phyloP scores from a whole-genome alignment of 1,139 yeast species.

The Diutina mesorugosa region DNA sequence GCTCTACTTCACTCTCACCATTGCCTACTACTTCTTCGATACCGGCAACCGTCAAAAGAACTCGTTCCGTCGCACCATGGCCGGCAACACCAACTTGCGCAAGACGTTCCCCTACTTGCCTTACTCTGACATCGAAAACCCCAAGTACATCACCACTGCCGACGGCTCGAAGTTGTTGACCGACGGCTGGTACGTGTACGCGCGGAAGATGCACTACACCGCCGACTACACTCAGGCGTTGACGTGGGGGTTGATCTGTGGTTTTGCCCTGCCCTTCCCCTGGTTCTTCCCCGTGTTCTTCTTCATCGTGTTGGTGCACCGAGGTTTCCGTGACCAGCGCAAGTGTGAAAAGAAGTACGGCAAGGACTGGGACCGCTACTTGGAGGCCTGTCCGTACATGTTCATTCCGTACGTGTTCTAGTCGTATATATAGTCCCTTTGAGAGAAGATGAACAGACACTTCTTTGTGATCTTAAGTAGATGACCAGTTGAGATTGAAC shows the following conservation, averaged over 20 bases:
- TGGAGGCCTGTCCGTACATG: conserved; percentile 79
- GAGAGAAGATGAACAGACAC: not conserved
- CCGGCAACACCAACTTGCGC: conserved; percentile 65
- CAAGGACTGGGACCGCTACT: conserved; percentile 81
- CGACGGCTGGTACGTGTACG: conserved; percentile 90
- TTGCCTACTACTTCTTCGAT: conserved; percentile 86
- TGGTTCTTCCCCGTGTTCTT: conserved; percentile 94
- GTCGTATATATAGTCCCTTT: not conserved
- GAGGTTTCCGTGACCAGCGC: conserved; percentile 75
- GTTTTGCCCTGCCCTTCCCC: conserved; percentile 77
- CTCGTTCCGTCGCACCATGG: conserved; percentile 75
- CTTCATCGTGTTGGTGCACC: conserved; percentile 73
- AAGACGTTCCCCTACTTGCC: conserved; percentile 92
- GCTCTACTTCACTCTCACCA: conserved; percentile 42
- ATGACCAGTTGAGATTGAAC: conserved; percentile 56
- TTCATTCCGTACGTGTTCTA: conserved; percentile 80
- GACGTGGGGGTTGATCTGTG: conserved; percentile 89
- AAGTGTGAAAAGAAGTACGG: conserved; percentile 86
- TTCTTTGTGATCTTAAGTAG: not conserved
- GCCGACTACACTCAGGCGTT: conserved; percentile 84
- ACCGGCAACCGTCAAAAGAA: conserved; percentile 94
- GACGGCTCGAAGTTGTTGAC: conserved; percentile 76
- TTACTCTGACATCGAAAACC: conserved; percentile 66
- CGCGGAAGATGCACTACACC: conserved; percentile 90
- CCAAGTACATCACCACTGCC: conserved; percentile 71